phyloP scores from a whole-genome alignment of 805 yeast genomes.

The Schwanniomyces yamadae region DNA sequence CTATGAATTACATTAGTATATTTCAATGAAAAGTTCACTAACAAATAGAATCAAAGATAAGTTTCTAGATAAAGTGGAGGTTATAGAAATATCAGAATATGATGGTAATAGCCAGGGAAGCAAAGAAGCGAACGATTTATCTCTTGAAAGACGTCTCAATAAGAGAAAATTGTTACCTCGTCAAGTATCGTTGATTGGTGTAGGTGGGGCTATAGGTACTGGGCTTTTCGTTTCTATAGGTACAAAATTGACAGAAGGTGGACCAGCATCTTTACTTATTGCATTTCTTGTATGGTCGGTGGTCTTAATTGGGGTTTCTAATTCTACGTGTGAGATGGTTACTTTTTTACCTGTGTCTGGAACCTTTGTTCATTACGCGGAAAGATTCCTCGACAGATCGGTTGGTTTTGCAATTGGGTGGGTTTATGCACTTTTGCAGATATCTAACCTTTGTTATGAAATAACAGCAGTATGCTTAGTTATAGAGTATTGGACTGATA shows the following conservation, averaged over 20 bases:
- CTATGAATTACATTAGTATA: no score
- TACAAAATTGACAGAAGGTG: slow-evolving; percentile 23
- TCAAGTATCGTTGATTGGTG: slow-evolving; percentile 15
- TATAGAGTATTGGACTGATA: slow-evolving; percentile 19
- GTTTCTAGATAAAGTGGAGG: no score
- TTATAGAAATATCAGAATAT: no score
- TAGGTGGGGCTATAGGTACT: slow-evolving; percentile 16
- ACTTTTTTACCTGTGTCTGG: slow-evolving; percentile 18
- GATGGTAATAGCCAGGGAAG: no score
- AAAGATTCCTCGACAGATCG: slow-evolving; percentile 9
- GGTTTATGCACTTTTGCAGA: slow-evolving; percentile 18
- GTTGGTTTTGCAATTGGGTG: slow-evolving; percentile 18
- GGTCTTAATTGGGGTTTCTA: slow-evolving; percentile 15
- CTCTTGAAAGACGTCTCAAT: background rate
- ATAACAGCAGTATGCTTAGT: slow-evolving; percentile 21
- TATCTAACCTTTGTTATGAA: slow-evolving; percentile 19
- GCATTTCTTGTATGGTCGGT: slow-evolving; percentile 21
- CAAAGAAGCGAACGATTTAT: background rate
- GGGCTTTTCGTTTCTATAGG: slow-evolving; percentile 25
- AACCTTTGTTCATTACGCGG: slow-evolving; percentile 9
- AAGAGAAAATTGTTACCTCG: background rate
- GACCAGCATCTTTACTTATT: slow-evolving; percentile 46
- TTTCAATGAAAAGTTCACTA: no score
- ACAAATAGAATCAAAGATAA: no score
- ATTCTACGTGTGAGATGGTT: slow-evolving; percentile 16